Percentiles rank a stretch among this genome's conserved stretches.
These are phyloP conservation scores for Penicillium sp. DNA, from an alignment of 2,329 filamentous ascomycete species.

Conservation along the genomic window DNA sequence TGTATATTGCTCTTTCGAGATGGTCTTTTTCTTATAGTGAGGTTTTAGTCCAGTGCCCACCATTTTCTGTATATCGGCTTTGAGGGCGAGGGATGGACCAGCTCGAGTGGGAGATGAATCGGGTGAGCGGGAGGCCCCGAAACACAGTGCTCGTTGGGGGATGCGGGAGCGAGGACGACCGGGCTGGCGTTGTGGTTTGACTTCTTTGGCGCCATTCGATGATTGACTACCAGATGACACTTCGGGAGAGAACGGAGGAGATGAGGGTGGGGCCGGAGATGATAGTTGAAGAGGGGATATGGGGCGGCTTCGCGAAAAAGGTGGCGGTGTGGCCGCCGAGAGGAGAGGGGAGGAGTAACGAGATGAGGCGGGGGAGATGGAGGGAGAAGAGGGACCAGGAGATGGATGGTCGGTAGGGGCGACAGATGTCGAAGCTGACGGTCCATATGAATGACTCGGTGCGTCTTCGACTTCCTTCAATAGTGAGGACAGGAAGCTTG, in stretches of 20 bases:
- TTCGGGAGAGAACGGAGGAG: slow-evolving; percentile 62
- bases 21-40: slow-evolving; percentile 73
- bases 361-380: slow-evolving; percentile 43
- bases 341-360: slow-evolving; percentile 42
- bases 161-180: slow-evolving; percentile 26
- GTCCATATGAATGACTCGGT: slow-evolving; percentile 33
- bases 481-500: slow-evolving; percentile 82
- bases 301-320: slow-evolving; percentile 33
- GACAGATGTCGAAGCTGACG: slow-evolving; percentile 38
- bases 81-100: slow-evolving; percentile 73
- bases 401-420: slow-evolving; percentile 38
- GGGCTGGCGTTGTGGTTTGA: slow-evolving; percentile 14
- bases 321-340: slow-evolving; percentile 42
- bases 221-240: slow-evolving; percentile 62
- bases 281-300: slow-evolving; percentile 39
- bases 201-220: slow-evolving; percentile 8
- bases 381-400: slow-evolving; percentile 44
- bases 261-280: slow-evolving; percentile 32
- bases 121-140: slow-evolving; percentile 45
- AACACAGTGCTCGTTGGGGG: slow-evolving; percentile 23
- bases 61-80: slow-evolving; percentile 84
- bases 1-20: slow-evolving; percentile 88
- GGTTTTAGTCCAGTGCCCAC: slow-evolving; percentile 81
- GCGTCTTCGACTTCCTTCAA: slow-evolving; percentile 79
- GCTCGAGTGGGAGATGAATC: slow-evolving; percentile 69